Evolutionary conservation across 345 rosid genomes (phyloP), one percentile per base, ranked within the genome.

Genomic region (Eucalyptus erythrocorys): DNA sequence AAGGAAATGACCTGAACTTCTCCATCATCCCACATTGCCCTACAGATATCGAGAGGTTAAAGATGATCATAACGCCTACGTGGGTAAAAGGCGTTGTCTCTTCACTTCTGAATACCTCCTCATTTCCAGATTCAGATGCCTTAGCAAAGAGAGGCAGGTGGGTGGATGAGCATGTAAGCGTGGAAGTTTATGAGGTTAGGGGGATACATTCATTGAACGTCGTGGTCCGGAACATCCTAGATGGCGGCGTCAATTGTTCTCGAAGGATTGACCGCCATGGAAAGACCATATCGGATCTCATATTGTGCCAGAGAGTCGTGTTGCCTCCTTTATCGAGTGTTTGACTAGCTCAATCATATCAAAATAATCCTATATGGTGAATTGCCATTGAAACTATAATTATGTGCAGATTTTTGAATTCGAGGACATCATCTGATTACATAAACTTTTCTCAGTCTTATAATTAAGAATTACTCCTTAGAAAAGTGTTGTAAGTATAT

Each of bases 231-330:
- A 96, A 96, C 92, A 93, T 96, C 91, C 91, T 97, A 87, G 98
- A 96, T 86, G 98, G 98, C 12, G 98, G 99, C 12, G 98, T 96
- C 91, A 96, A 96, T 90, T 96, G 99, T 91, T 96, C 99, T 76
- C 91, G 99, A 89, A 97, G 98, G 93, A 96, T 97, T 61, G 98
- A 96, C 89, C 93, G 99, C 34, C 98, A 96, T 82, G 99, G 98
- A 66, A 95, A 96, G 94, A 93, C 97, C 64, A 92, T 93, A 88
- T 97, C 98, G 4, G 97, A 96, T 92, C 95, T 96, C 88, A 91
- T 97, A 86, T 87, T 96, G 90, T 93, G 91, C 87, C 98, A 95
- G 91, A 93, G 91, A 71, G 94, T 95, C 81, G 92, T 93, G 88
- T 90, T 95, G 85, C 93, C 96, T 82, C 93, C 91, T 48, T 91